Evolutionary conservation across 139 green algal species (phyloP), one percentile per base, ranked within the genome.

Genomic region (Zygnema circumcarinatum): DNA sequence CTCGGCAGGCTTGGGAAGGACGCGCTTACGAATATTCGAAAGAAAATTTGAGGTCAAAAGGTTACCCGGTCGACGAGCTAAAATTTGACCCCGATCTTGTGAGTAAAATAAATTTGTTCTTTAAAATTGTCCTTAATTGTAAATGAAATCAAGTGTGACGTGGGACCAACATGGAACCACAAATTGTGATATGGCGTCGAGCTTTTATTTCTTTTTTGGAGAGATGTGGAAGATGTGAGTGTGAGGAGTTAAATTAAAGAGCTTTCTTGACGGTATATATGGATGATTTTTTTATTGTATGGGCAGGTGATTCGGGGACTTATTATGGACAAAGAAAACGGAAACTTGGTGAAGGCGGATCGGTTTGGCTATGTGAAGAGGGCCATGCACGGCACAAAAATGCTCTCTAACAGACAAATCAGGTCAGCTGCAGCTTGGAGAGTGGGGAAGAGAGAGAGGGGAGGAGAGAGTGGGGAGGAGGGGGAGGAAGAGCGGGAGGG

Each of bases 361-460:
- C 81, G 91, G 0, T 91, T 67, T 88, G 96, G 95, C n/a, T 92
- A 95, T 36, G 94, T 98, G 3, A 98, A 98, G 92, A 92, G 96
- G 1, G 96, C 94, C 38, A 98, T 98, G 95, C 96, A 98, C 79
- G 96, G 96, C 62, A 98, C 95, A 1, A 92, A 91, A 78, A 98
- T 98, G 95, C 89, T 98, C 83, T 92, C 67, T 67, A 94, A 91
- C 72, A 54, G 74, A 22, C 32, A 81, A 32, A 91, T 91, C 81
- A 91, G 86, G 86, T 90, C 36, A 87, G 76, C 16, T 79, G 75
- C 54, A 38, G 75, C 75, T 1, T n/a, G 29, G n/a, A 72, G n/a
- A 72, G n/a, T 72, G 56, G 56, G n/a, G 29, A 72, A 72, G 56
- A 72, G n/a, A 72, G 56, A 72, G n/a, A 72, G 56, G 56, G 56